Percentiles rank a stretch among this genome's conserved stretches.
These are phyloP conservation scores for Chrysosporium queenslandicum DNA, from an alignment of 2,329 filamentous ascomycete species.

Conservation along the genomic window DNA sequence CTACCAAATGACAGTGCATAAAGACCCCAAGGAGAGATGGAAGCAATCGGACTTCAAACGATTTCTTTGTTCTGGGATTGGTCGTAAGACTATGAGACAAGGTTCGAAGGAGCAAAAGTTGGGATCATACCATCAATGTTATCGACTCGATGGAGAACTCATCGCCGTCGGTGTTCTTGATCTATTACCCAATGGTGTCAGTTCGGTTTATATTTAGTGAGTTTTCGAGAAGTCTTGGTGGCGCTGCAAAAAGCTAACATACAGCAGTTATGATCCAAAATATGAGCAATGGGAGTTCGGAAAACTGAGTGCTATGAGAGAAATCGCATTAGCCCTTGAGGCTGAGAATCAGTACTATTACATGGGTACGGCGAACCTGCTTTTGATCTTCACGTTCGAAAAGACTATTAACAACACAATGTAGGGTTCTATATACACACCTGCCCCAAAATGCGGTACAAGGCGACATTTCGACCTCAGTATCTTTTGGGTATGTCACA, in stretches of 20 bases:
- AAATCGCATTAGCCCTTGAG: conserved; percentile 48
- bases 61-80: conserved; percentile 41
- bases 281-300: conserved; percentile 53
- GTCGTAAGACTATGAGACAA: conserved; percentile 29
- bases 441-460: conserved; percentile 45
- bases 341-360: conserved; percentile 52
- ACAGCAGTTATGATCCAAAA: conserved; percentile 47
- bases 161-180: conserved; percentile 43
- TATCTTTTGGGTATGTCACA: conserved; percentile 20
- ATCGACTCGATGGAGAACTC: conserved; percentile 41
- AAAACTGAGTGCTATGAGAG: conserved; percentile 52
- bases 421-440: conserved; percentile 53
- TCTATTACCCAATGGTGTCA: conserved; percentile 38
- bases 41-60: conserved; percentile 37
- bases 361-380: conserved; percentile 42
- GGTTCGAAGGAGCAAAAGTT: conserved; percentile 35
- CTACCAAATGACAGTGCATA: conserved; percentile 40
- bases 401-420: neutral
- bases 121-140: conserved; percentile 44
- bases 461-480: conserved; percentile 39
- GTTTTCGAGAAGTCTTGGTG: neutral
- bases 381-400: neutral
- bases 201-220: conserved; percentile 44
- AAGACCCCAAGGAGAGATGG: conserved; percentile 37
- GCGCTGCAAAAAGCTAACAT: neutral